Base-by-base conservation (phyloP, 305 asterid genomes). In the Stenogyne calaminthoides region DNA sequence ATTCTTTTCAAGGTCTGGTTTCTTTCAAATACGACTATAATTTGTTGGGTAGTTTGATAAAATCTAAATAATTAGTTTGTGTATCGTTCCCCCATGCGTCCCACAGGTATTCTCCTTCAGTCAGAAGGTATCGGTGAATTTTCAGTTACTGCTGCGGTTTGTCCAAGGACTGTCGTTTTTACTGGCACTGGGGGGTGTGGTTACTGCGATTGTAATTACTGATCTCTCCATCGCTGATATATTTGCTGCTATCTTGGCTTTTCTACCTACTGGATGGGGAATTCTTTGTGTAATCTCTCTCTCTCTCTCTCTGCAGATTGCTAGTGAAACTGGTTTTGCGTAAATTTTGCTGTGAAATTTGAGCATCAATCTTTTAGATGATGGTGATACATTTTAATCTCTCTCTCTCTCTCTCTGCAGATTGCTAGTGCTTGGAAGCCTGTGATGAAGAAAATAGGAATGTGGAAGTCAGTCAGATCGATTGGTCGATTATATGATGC, bases 251-350 rank as follows among this genome's bases (percentile, higher is more conserved):
- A 77, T 92, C 85, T 81, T 95, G 83, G 99, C 99, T 75, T 95
- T 95, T 82, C 80, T 95, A 61, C 99, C 99, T 80, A 95, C 99
- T 56, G 99, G 99, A 37, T 95, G 98, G 98, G 99, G 91, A 77
- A 88, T 95, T 74, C 98, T 95, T 16, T 90, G 85, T 19, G 99
- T 92, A 90, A 83, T 91, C 80, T 67, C 54, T 57, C 68, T 55
- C 3, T 51, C 9, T 63, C 63, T 60, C 68, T 52, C 2, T 47
- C 9, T 60, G 5, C 8, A 14, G n/a, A n/a, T n/a, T n/a, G n/a
- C n/a, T n/a, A n/a, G 36, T 3, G 4, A 32, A 32, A 32, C 36
- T 4, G 7, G 7, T 5, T 32, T 32, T 32, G 4, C 7, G 0
- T 32, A 4, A 3, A 57, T 15, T 68, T 32, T 63, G 58, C 44